These are phyloP conservation scores for Phytophthora citrophthora DNA, from an alignment of 352 stramenopile species.

Conservation along the genomic window DNA sequence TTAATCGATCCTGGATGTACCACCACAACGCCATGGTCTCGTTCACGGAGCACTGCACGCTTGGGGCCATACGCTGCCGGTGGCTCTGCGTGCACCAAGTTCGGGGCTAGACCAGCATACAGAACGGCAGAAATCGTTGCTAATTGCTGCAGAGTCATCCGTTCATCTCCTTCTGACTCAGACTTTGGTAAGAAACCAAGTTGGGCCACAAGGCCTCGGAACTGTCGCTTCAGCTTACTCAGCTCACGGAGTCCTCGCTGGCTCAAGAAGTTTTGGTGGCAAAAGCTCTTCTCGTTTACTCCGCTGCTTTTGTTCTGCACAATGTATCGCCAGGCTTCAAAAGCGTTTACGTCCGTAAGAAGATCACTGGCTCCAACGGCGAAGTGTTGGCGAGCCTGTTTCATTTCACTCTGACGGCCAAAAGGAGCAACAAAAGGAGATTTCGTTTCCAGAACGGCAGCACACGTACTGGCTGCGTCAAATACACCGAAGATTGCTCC, in stretches of 20 bases:
- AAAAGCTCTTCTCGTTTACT: constrained; percentile 66
- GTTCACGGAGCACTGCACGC: constrained; percentile 47
- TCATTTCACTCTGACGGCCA: constrained; percentile 72
- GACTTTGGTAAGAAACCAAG: constrained; percentile 59
- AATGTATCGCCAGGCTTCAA: constrained; percentile 63
- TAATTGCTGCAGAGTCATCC: constrained; percentile 56
- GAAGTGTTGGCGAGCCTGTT: constrained; percentile 65
- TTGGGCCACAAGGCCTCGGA: constrained; percentile 65
- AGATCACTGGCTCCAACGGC: constrained; percentile 68
- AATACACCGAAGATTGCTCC: constrained; percentile 94
- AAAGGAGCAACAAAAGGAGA: constrained; percentile 86
- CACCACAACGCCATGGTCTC: constrained; percentile 53
- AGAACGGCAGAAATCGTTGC: constrained; percentile 73
- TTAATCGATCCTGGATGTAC: constrained; percentile 83
- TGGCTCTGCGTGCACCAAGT: constrained; percentile 86
- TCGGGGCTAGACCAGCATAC: constrained; percentile 90
- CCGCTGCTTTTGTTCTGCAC: constrained; percentile 22
- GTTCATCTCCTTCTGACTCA: constrained; percentile 9
- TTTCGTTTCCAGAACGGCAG: constrained; percentile 78
- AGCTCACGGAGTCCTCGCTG: constrained; percentile 64
- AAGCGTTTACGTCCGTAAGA: constrained; percentile 82
- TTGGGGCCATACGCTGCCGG: constrained; percentile 35
- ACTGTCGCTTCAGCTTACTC: constrained; percentile 80
- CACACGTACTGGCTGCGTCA: constrained; percentile 70
- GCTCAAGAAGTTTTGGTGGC: constrained; percentile 70